Conservation (phyloP, 345 rosid genomes). For the Moricandia moricandioides region DNA sequence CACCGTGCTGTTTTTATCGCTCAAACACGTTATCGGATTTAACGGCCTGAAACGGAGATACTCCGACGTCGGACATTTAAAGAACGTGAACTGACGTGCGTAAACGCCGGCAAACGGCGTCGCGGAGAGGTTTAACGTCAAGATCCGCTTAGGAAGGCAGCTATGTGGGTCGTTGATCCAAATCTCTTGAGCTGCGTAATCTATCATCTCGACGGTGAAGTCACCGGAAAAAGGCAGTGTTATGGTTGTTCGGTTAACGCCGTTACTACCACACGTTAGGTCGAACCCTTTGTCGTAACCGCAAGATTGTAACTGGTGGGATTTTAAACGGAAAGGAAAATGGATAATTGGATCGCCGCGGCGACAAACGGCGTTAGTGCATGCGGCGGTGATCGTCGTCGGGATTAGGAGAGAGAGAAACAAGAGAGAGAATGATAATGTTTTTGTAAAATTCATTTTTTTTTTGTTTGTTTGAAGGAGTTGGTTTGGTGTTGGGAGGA, state of each 20-base stretch:
- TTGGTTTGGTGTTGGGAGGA: no score
- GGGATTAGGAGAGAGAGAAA: constrained; percentile 24
- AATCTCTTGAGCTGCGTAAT: constrained; percentile 57
- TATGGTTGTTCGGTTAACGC: constrained; percentile 39
- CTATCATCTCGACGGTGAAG: constrained; percentile 50
- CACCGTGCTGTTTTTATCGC: constrained; percentile 44
- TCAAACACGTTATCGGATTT: constrained; percentile 62
- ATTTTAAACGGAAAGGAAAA: constrained; percentile 55
- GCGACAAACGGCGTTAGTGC: constrained; percentile 43
- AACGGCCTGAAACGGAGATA: constrained; percentile 33
- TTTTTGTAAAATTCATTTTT: constrained; percentile 24
- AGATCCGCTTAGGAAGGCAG: constrained; percentile 63
- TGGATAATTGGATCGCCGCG: constrained; percentile 42
- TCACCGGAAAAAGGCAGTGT: constrained; percentile 42
- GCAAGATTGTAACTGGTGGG: constrained; percentile 43
- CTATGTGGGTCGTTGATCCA: constrained; percentile 59
- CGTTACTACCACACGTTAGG: constrained; percentile 44
- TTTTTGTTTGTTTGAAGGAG: neutral
- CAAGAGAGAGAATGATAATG: constrained; percentile 16
- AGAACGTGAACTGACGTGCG: constrained; percentile 48
- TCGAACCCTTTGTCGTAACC: constrained; percentile 53
- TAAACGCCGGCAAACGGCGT: constrained; percentile 53
- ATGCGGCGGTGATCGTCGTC: constrained; percentile 23
- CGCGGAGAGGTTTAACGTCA: constrained; percentile 51
- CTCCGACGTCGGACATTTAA: constrained; percentile 49